Conservation (phyloP, 2,329 filamentous ascomycete genomes). For the Tetracladium maxilliforme region DNA sequence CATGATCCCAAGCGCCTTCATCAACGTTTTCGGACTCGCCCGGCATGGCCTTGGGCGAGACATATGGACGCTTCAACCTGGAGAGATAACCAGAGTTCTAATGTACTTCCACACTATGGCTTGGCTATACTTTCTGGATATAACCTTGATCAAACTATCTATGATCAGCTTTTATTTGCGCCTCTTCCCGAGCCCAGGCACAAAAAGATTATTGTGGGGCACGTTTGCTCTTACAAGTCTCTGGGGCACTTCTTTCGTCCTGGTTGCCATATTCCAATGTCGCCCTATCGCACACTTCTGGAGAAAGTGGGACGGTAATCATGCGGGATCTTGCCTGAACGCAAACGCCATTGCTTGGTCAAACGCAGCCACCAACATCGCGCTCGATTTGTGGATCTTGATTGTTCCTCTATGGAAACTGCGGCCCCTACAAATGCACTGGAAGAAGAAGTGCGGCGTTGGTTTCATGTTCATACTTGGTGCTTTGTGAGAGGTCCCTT, state of each 20-base stretch:
- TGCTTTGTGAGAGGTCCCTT: slow-evolving; percentile 16
- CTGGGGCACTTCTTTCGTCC: slow-evolving; percentile 15
- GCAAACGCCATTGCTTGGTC: slow-evolving; percentile 23
- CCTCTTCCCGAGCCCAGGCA: slow-evolving; percentile 19
- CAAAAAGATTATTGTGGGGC: slow-evolving; percentile 16
- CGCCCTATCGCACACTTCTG: slow-evolving; percentile 23
- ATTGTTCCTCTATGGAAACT: slow-evolving; percentile 23
- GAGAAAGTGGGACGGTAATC: slow-evolving; percentile 17
- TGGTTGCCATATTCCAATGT: slow-evolving; percentile 21
- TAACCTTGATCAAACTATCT: no score
- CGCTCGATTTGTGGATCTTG: slow-evolving; percentile 26
- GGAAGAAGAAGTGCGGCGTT: slow-evolving; percentile 26
- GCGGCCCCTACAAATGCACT: slow-evolving; percentile 15
- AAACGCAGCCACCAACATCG: slow-evolving; percentile 24
- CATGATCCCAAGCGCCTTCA: no score
- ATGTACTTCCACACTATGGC: no score
- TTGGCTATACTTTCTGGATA: no score
- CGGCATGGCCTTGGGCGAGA: no score
- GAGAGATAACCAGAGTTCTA: no score
- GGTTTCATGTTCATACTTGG: slow-evolving; percentile 27
- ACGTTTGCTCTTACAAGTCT: slow-evolving; percentile 15
- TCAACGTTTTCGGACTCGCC: no score
- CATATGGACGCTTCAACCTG: no score
- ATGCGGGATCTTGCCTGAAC: slow-evolving; percentile 24
- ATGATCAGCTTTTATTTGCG: slow-evolving; percentile 25